Evolutionary conservation across 345 rosid species (phyloP), one percentile per base, ranked within the genome.

Genomic region (Euclidium syriacum): DNA sequence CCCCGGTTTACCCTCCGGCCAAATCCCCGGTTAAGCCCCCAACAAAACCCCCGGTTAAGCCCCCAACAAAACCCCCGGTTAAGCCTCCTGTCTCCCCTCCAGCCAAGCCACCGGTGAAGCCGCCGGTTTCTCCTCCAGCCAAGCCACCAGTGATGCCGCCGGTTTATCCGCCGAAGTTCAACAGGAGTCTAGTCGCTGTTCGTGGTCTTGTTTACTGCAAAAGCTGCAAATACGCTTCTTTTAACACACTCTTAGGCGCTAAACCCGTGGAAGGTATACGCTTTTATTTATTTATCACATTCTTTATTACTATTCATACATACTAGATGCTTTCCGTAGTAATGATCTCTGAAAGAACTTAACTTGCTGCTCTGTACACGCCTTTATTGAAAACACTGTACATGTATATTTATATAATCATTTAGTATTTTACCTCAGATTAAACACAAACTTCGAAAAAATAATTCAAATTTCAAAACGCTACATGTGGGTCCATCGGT

Each of bases 171-270:
- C 72, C 78, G 0, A 36, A 25, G 40, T 68, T 83, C 50, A 69
- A 55, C 23, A 75, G 97, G 73, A 78, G 77, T 39, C 68, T 87
- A 39, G 75, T 90, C 0, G 90, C 90, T 1, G 90, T 94, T 8
- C 86, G 78, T 41, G 99, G 97, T 11, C 84, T 78, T 1, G 92
- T 94, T 9, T 90, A 64, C 64, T 87, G 96, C 92, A 94, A 83
- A 75, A 77, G 91, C 24, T 94, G 99, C 90, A 83, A 83, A 30
- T 87, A 87, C 67, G 59, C 83, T 16, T 79, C 85, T 12, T 61
- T 24, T 38, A 71, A 79, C 10, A 74, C 97, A 7, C 87, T 90
- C 68, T 4, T 47, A 16, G 92, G 84, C 20, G 97, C 99, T 30
- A 40, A 73, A 5, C 86, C 99, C 2, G 52, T 87, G 43, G 20